Conservation (phyloP, 2,329 filamentous ascomycete species). For the Microthyrium microscopicum region DNA sequence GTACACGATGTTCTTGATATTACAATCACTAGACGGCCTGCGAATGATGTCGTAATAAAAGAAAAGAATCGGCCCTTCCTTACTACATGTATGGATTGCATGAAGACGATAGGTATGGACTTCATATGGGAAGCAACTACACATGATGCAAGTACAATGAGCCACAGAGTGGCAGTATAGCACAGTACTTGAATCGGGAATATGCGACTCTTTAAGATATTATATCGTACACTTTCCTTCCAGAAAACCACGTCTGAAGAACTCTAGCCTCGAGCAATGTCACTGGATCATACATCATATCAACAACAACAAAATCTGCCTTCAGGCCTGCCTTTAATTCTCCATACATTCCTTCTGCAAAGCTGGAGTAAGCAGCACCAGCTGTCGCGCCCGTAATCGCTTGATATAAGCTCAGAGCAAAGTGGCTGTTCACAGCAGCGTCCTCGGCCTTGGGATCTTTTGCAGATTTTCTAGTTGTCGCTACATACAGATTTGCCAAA, state of each 20-base stretch:
- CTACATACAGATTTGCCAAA: constrained; percentile 41
- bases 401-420: constrained; percentile 35
- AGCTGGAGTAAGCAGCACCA: constrained; percentile 42
- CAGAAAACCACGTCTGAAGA: constrained; percentile 37
- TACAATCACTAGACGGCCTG: too few relatives aligned
- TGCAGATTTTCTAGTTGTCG: constrained; percentile 39
- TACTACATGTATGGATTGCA: too few relatives aligned
- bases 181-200: too few relatives aligned
- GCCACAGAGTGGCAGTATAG: too few relatives aligned
- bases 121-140: too few relatives aligned
- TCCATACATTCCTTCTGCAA: constrained; percentile 38
- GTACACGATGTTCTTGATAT: too few relatives aligned
- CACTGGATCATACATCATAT: constrained; percentile 33
- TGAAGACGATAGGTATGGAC: too few relatives aligned
- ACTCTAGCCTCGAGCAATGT: constrained; percentile 31
- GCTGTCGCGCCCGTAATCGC: constrained; percentile 37
- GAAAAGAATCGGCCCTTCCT: too few relatives aligned
- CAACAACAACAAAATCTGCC: constrained; percentile 41
- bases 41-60: too few relatives aligned
- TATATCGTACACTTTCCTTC: constrained; percentile 22
- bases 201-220: background rate
- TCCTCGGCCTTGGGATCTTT: constrained; percentile 27
- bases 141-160: too few relatives aligned
- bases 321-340: constrained; percentile 34
- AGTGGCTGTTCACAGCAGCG: constrained; percentile 34